Conservation (phyloP, 164 flowering plant species). For the Dillenia turbinata region DNA sequence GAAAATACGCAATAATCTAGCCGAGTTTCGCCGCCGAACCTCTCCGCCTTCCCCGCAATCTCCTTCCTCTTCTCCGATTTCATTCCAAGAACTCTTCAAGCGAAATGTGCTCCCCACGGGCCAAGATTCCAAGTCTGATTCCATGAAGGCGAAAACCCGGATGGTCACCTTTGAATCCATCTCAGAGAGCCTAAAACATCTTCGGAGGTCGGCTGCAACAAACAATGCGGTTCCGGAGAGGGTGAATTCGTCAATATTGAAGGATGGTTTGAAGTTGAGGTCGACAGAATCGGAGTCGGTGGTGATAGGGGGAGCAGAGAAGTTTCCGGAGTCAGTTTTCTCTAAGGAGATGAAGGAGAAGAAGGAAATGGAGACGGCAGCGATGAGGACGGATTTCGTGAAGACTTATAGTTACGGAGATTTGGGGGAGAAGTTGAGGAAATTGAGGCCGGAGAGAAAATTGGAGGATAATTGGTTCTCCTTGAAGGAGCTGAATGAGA, state of each 20-base stretch:
- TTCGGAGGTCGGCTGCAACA: conserved; percentile 5
- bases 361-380: conserved; percentile 11
- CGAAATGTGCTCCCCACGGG: conserved; percentile 19
- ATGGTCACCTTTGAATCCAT: conserved; percentile 19
- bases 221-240: background rate
- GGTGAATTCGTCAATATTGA: conserved; percentile 19
- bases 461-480: conserved; percentile 48
- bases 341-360: conserved; percentile 25
- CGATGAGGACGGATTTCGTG: conserved; percentile 31
- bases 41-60: conserved; percentile 23
- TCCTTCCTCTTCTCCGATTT: conserved; percentile 14
- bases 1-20: conserved; percentile 49
- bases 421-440: conserved; percentile 59
- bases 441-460: conserved; percentile 39
- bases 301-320: conserved; percentile 23
- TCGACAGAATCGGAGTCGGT: conserved; percentile 9
- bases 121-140: background rate
- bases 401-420: conserved; percentile 39
- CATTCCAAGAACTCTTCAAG: conserved; percentile 47
- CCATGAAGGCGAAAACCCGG: background rate
- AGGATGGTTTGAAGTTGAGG: conserved; percentile 24
- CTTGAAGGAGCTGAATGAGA: conserved; percentile 60
- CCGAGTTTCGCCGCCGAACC: conserved; percentile 45
- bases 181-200: conserved; percentile 32
- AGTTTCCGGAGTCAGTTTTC: conserved; percentile 23